Evolutionary conservation across 495 filamentous ascomycete species (phyloP), one percentile per base, ranked within the genome.

Genomic region (Aspergillus nanangensis): DNA sequence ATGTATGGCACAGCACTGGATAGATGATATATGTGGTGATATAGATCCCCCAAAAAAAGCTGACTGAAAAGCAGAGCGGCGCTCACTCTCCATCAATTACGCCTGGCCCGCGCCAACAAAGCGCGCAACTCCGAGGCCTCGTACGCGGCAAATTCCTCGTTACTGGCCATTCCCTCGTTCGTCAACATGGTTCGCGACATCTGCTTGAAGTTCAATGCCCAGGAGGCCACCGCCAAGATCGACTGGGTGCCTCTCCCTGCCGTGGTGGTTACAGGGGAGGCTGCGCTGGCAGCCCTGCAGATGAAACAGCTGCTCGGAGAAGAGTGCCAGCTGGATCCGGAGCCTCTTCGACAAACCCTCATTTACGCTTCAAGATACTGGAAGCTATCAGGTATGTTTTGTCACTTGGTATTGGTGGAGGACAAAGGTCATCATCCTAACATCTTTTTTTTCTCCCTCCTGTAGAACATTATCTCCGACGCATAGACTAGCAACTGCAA

Each of bases 101-200:
- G 41, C 41, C 27, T 2, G 15, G 14, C 15, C 3, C 10, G 14
- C n/a, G 19, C 11, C 25, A n/a, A 13, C 29, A 18, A 11, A 45
- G 17, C n/a, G n/a, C n/a, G n/a, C n/a, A n/a, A n/a, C n/a, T n/a
- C n/a, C n/a, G n/a, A n/a, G n/a, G n/a, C n/a, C n/a, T 15, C 18
- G 11, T 19, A 35, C 8, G n/a, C n/a, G 17, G 4, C 1, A 10
- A 47, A 7, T 25, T 3, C 4, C 40, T 25, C 21, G 0, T 33
- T 13, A 15, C 25, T 47, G 8, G 45, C 45, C 1, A n/a, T 47
- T 3, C 9, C 8, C 15, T 40, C 45, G 1, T 13, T 47, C 4
- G 11, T 40, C 14, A 40, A 32, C n/a, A 47, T 47, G 36, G 37
- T 47, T 25, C 36, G 23, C 10, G 45, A 47, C n/a, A 47, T 47